Conservation (phyloP, 2,329 filamentous ascomycete genomes). For the Rugonectria rugulosa region DNA sequence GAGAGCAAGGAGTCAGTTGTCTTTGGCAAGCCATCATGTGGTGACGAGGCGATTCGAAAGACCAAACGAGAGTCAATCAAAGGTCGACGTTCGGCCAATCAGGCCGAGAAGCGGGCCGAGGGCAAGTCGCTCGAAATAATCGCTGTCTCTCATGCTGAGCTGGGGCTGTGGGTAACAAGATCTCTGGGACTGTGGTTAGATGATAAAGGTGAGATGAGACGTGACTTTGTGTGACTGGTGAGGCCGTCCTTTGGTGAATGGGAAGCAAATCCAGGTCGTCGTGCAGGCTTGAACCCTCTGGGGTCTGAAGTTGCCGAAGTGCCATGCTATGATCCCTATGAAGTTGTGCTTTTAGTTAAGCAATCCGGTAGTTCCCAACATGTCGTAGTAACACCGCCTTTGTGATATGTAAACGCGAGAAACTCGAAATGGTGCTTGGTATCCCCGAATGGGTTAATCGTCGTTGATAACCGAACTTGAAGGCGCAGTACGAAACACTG, state of each 20-base stretch:
- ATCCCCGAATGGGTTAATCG: too few relatives aligned
- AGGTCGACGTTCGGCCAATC: constrained; percentile 12
- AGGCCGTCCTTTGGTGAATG: constrained; percentile 8
- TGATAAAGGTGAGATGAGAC: too few relatives aligned
- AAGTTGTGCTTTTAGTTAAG: too few relatives aligned
- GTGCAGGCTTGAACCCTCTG: constrained; percentile 8
- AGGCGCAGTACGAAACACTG: constrained; percentile 25
- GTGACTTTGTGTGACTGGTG: constrained; percentile 29
- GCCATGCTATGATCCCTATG: too few relatives aligned
- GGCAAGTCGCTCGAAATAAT: constrained; percentile 34
- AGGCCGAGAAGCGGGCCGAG: constrained; percentile 22
- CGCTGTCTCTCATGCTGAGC: constrained; percentile 26
- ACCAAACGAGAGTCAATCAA: constrained; percentile 24
- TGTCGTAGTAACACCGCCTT: too few relatives aligned
- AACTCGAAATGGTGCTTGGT: too few relatives aligned
- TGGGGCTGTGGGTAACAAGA: constrained; percentile 17
- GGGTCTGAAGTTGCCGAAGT: too few relatives aligned
- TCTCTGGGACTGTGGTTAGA: too few relatives aligned
- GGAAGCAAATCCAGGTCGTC: constrained; percentile 16
- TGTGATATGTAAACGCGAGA: too few relatives aligned
- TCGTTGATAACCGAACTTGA: too few relatives aligned
- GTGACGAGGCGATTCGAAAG: constrained; percentile 16
- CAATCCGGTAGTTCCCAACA: too few relatives aligned
- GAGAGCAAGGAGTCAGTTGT: constrained; percentile 21
- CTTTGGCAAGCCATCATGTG: constrained; percentile 16